Percentiles rank a stretch among this genome's conserved stretches.
phyloP scores from a whole-genome alignment of 2,329 filamentous ascomycete species.

The Fonsecaea pedrosoi region DNA sequence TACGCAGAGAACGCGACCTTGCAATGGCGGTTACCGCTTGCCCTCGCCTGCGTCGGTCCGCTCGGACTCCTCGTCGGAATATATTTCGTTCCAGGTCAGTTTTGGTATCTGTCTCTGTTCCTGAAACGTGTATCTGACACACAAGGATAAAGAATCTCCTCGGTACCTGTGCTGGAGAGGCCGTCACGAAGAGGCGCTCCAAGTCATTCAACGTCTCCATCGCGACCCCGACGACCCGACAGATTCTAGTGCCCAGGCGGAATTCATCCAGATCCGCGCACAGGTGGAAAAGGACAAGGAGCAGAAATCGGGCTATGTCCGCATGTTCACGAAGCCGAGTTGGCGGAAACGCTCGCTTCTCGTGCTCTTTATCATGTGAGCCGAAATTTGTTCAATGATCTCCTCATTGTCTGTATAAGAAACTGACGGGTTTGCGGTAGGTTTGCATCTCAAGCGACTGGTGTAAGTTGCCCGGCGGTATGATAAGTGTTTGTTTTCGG shows the following conservation, averaged over 20 bases:
- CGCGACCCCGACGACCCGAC: slow-evolving; percentile 15
- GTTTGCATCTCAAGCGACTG: slow-evolving; percentile 43
- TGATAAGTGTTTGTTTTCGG: neutral
- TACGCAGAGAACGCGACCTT: slow-evolving; percentile 21
- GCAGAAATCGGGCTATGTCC: slow-evolving; percentile 21
- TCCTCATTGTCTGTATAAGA: slow-evolving; percentile 4
- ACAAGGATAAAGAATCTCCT: slow-evolving; percentile 17
- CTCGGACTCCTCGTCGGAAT: slow-evolving; percentile 22
- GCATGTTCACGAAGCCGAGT: slow-evolving; percentile 30
- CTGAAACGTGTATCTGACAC: slow-evolving; percentile 4
- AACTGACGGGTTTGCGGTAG: slow-evolving; percentile 14
- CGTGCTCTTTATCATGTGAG: slow-evolving; percentile 29
- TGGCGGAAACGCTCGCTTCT: slow-evolving; percentile 28
- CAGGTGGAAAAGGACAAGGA: slow-evolving; percentile 31
- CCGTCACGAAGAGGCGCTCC: slow-evolving; percentile 19
- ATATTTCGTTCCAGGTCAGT: slow-evolving; percentile 24
- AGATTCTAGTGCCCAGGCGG: slow-evolving; percentile 23
- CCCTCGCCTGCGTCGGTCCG: slow-evolving; percentile 20
- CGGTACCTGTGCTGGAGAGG: slow-evolving; percentile 29
- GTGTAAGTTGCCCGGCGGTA: slow-evolving; percentile 32
- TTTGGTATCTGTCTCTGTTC: neutral
- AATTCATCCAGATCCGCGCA: slow-evolving; percentile 28
- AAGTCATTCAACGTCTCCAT: slow-evolving; percentile 28
- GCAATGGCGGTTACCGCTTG: slow-evolving; percentile 32
- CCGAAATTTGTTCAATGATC: slow-evolving; percentile 31